A percentile compares a stretch with the other conserved stretches of the same genome.
These are phyloP conservation scores for Hibiscus mutabilis DNA, from an alignment of 345 rosid genomes.

Conservation along the genomic window DNA sequence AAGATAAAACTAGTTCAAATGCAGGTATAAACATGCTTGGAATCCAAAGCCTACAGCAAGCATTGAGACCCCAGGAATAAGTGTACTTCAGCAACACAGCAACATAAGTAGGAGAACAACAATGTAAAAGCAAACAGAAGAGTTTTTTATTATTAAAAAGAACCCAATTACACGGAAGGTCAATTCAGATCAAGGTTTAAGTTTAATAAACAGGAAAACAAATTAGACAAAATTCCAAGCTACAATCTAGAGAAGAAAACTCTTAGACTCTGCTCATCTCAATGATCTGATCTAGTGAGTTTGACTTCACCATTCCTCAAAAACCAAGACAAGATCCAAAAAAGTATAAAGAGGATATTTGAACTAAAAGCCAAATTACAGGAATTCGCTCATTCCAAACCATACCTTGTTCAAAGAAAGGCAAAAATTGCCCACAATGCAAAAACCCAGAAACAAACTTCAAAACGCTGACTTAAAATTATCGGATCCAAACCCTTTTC, in stretches of 20 bases:
- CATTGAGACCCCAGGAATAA: background rate
- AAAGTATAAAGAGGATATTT: slow-evolving; percentile 4
- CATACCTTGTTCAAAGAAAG: slow-evolving; percentile 28
- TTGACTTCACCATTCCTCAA: slow-evolving; percentile 10
- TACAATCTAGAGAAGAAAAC: background rate
- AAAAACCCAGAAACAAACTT: slow-evolving; percentile 15
- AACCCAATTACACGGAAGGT: background rate
- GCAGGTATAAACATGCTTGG: background rate
- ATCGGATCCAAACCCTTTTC: slow-evolving; percentile 39
- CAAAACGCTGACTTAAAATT: slow-evolving; percentile 17
- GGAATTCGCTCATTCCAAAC: slow-evolving; percentile 11
- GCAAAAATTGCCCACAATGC: slow-evolving; percentile 14
- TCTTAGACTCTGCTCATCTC: background rate
- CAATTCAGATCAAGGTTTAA: slow-evolving; percentile 1
- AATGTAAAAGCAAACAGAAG: background rate
- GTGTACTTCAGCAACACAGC: background rate
- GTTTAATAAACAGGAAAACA: background rate
- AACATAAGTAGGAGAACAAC: background rate
- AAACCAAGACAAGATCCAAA: slow-evolving; percentile 27
- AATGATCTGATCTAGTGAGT: slow-evolving; percentile 8
- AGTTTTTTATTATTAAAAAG: background rate
- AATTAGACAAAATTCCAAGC: background rate
- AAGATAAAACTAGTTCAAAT: slow-evolving; percentile 3
- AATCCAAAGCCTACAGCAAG: background rate
- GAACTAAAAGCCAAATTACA: slow-evolving; percentile 9